Base-by-base conservation (phyloP, 768 basidiomycete genomes). In the Pisolithus marmoratus region DNA sequence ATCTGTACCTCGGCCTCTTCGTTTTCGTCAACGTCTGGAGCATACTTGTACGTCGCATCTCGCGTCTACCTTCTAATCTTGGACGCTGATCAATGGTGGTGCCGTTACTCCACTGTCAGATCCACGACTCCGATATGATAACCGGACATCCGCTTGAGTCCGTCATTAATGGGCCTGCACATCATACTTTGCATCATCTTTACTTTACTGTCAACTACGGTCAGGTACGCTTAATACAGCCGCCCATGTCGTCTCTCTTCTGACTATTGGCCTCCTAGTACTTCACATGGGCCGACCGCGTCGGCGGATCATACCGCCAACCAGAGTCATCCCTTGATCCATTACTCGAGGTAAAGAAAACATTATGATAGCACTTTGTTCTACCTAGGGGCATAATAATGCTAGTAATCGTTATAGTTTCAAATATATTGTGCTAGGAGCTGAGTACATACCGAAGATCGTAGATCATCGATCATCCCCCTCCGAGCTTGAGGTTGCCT, bases 101-200 rank as follows among this genome's bases (percentile, higher is more conserved):
- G 34, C 15, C 34, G 12, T 34, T 14, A 34, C 34, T n/a, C 22
- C 40, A 4, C 19, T 22, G 8, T 24, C 63, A 93, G 91, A 99
- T 99, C 59, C 95, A 99, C 65, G 96, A 99, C 70, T 94, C 92
- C 4, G 96, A 98, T 73, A 98, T 99, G 95, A 83, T 98, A 63
- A 90, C 91, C 26, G 94, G 88, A 3, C 87, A 91, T 65, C 74
- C 84, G 4, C 78, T 96, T 5, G 95, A 97, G 71, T 84, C 77
- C 53, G 71, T 89, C 65, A 94, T 99, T 72, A 99, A 98, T 70
- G 94, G 93, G n/a, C 95, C 96, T 2, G 92, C 94, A 2, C 96
- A 99, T 61, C 96, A 99, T 67, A 98, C 94, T 0, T 75, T 97
- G 40, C 95, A 97, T 66, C 96, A 98, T 63, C 72, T 99, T 20